These are phyloP conservation scores for Canna indica DNA, from an alignment of 176 grass and related monocot genomes.

Conservation along the genomic window DNA sequence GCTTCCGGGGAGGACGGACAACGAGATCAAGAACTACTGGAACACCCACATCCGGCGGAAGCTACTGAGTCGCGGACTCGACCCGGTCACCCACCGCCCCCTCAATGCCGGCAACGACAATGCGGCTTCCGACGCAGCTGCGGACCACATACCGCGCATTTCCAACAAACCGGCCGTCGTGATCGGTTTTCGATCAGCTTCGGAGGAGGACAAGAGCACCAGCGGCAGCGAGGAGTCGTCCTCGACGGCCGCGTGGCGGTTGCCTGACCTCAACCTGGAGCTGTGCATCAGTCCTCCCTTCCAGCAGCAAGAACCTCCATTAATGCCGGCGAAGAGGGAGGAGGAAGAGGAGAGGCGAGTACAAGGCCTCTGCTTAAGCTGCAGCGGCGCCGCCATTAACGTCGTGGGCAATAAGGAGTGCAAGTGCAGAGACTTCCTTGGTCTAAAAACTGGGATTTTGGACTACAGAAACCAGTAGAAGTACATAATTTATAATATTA, in stretches of 20 bases:
- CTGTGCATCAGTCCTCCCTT: conserved; percentile 77
- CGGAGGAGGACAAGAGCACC: conserved; percentile 14
- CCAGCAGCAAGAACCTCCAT: not conserved
- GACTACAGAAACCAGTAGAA: not conserved
- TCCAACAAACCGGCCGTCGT: conserved; percentile 34
- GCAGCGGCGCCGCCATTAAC: not conserved
- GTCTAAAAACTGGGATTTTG: not conserved
- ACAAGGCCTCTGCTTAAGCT: not conserved
- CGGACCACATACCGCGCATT: no score
- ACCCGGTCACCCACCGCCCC: conserved; percentile 62
- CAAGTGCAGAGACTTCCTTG: conserved; percentile 1
- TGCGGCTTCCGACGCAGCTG: not conserved
- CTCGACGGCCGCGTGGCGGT: conserved; percentile 18
- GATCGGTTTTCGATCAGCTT: conserved; percentile 19
- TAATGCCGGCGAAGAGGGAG: not conserved
- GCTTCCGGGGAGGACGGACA: conserved; percentile 82
- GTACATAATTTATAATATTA: not conserved
- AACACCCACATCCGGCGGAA: conserved; percentile 95
- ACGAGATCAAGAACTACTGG: conserved; percentile 99
- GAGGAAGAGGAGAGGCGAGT: not conserved
- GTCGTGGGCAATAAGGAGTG: no score
- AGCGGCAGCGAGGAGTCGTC: conserved; percentile 6
- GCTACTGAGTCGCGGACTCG: conserved; percentile 59
- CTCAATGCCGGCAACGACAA: conserved; percentile 34
- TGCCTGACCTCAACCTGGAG: conserved; percentile 84